Evolutionary conservation across 2,329 filamentous ascomycete genomes (phyloP), one percentile per base, ranked within the genome.

Genomic region (Hortaea sp.): DNA sequence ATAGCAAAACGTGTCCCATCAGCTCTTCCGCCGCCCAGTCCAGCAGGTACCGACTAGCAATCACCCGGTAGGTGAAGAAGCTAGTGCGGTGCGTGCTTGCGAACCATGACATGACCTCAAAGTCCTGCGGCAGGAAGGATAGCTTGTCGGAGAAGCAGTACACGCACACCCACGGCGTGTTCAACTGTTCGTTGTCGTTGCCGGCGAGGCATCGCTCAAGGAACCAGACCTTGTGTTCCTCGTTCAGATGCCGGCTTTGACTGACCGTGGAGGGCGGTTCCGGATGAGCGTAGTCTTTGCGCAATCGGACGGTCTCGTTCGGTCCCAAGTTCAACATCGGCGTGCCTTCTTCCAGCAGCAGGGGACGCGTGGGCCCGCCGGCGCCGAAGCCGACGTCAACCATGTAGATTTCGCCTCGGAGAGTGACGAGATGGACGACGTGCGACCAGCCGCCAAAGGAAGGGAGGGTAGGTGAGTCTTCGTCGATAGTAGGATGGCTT

Each of bases 341-440:
- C 50, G 72, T 67, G 5, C 66, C 63, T 5, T 75, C 69, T 39
- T 76, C 58, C 1, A 85, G 64, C 1, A 70, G 72, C 39, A 85
- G 61, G 3, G 82, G 80, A 11, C 64, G 64, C 1, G 75, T 81
- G 2, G 79, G 69, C 7, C 77, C 75, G 53, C 81, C 76, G 11
- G 75, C 76, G 40, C 82, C 82, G 55, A 85, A 85, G 2, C 74
- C 78, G 11, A 82, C 77, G 57, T 85, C 82, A 7, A 79, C 64
- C 57, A 76, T 65, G 61, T 75, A 81, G 44, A 69, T 66, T 35
- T 66, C 67, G 5, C 68, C 64, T 20, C 68, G 58, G 31, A 85
- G 51, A 1, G 57, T 66, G n/a, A 72, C 61, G 13, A 72, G 57
- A 45, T 69, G 70, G 35, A 69, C 53, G 60, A 69, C 67, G 49